phyloP scores from a whole-genome alignment of 2,329 filamentous ascomycete species.

The Alternaria gaisen region DNA sequence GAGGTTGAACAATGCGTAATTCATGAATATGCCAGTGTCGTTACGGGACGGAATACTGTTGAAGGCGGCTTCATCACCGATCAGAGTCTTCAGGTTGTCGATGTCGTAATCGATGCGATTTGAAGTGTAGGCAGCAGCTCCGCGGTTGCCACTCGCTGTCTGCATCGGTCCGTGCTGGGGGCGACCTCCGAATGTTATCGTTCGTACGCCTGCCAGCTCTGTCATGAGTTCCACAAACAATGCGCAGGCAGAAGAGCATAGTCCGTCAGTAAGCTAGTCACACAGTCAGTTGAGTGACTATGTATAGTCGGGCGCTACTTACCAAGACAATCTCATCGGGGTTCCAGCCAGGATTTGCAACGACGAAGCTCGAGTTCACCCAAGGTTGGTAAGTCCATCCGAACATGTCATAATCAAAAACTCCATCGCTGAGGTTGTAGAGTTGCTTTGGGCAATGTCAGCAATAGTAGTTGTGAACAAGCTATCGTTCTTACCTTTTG shows the following conservation, averaged over 20 bases:
- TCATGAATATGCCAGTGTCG: slow-evolving; percentile 42
- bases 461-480: no score
- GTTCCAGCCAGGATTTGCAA: background rate
- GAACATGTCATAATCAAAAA: background rate
- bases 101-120: slow-evolving; percentile 34
- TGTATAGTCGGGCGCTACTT: background rate
- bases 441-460: slow-evolving; percentile 3
- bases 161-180: slow-evolving; percentile 55
- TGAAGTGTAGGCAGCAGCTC: slow-evolving; percentile 51
- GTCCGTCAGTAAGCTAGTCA: slow-evolving; percentile 58
- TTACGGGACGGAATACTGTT: slow-evolving; percentile 4
- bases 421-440: slow-evolving; percentile 4
- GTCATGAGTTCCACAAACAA: slow-evolving; percentile 61
- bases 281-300: background rate
- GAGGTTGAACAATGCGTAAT: slow-evolving; percentile 14
- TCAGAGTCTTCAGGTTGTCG: background rate
- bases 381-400: no score
- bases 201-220: slow-evolving; percentile 58
- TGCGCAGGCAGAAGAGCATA: slow-evolving; percentile 65
- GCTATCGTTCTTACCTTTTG: no score
- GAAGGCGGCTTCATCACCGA: slow-evolving; percentile 4
- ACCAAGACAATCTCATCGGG: background rate
- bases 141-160: slow-evolving; percentile 63
- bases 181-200: slow-evolving; percentile 65
- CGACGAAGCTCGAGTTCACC: no score